These are phyloP conservation scores for Buxus sempervirens DNA, from an alignment of 164 flowering plant species.

Conservation along the genomic window DNA sequence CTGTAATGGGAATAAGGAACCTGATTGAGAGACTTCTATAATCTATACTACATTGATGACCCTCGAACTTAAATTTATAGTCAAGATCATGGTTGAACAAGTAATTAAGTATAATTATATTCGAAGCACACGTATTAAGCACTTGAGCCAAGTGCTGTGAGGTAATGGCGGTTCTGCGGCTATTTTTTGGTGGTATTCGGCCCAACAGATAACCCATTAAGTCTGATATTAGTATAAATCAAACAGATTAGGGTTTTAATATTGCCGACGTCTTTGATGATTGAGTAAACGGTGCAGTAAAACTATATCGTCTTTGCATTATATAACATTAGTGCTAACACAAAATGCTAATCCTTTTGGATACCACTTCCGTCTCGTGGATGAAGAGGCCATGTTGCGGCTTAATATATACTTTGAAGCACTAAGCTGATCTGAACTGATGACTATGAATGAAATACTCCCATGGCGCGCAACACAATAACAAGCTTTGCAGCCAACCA, in stretches of 20 bases:
- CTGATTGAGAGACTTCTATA: neutral
- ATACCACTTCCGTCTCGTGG: neutral
- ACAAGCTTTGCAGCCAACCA: no score
- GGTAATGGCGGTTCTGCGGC: constrained; percentile 11
- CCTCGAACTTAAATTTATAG: neutral
- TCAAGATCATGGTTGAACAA: neutral
- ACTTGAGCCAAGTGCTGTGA: neutral
- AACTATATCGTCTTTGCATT: neutral
- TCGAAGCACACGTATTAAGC: neutral
- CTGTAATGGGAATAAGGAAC: no score
- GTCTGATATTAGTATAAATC: neutral
- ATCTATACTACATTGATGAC: neutral
- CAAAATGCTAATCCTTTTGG: no score
- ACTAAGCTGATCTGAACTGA: no score
- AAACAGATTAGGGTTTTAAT: constrained; percentile 3
- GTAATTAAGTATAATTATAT: neutral
- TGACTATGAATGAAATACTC: no score
- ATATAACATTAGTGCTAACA: neutral
- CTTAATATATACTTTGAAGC: no score
- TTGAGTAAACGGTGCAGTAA: no score
- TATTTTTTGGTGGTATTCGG: neutral
- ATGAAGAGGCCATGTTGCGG: neutral
- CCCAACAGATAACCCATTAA: neutral
- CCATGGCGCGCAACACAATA: no score
- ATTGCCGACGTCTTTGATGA: neutral